Base-by-base conservation (phyloP, 768 basidiomycete species). In the Mycena latifolia region DNA sequence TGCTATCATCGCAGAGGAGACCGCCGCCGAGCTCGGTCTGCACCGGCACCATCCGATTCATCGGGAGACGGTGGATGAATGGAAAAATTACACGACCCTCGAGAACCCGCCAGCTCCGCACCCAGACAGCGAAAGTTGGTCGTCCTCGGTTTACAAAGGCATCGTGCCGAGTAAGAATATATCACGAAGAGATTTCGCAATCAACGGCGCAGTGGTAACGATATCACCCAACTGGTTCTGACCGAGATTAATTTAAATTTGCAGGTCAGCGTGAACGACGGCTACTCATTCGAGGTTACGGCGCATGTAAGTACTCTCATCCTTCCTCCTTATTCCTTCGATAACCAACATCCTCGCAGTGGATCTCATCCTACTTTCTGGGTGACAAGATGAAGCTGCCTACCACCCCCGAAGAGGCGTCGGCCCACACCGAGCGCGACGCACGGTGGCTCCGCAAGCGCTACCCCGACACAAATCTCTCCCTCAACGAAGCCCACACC, bases 301-400 rank as follows among this genome's bases (percentile, higher is more conserved):
- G 81, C 89, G 0, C 89, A 91, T 70, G 45, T 46, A 25, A 22
- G 18, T 46, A 25, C 24, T 11, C 14, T 5, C 12, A 25, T 22
- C 9, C 24, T 25, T 25, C 14, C 4, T 15, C 45, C 43, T n/a
- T 5, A 12, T 14, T 25, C 4, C 18, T 43, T n/a, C 41, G 18
- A 43, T 25, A 46, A 5, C 24, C 25, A 11, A 25, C 24, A 14
- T 3, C n/a, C 24, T 24, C 45, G 24, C 45, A 46, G 24, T 91
- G 88, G 88, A 89, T 89, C 59, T 88, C 88, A 0, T 82, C 87
- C 5, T 88, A 89, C 70, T 89, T 91, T 70, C 79, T 85, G 0
- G 73, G 74, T 2, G 89, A 92, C 66, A 71, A 73, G 17, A 83
- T 91, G 80, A 80, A 77, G 1, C 74, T 90, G 3, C 86, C 89